These are phyloP conservation scores for Paxillus rubicundulus DNA, from an alignment of 768 basidiomycete genomes.

Conservation along the genomic window DNA sequence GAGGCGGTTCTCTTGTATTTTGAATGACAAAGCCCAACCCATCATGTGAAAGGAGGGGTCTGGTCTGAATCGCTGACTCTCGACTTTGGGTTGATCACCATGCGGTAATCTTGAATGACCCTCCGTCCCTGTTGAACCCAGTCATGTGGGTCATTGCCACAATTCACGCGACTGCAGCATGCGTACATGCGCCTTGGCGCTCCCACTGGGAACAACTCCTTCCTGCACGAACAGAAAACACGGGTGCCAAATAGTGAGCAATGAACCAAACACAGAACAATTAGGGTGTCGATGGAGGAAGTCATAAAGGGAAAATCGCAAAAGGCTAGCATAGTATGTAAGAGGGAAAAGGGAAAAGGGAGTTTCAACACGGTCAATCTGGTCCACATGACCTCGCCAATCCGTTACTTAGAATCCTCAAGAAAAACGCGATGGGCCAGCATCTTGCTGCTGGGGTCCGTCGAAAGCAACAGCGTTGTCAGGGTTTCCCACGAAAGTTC, in stretches of 20 bases:
- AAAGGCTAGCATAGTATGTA: background rate
- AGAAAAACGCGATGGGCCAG: background rate
- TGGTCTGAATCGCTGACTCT: constrained; percentile 9
- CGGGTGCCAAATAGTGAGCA: too few species aligned
- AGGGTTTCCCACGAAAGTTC: constrained; percentile 7
- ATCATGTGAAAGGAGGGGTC: constrained; percentile 1
- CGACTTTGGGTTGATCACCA: constrained; percentile 2
- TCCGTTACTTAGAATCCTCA: background rate
- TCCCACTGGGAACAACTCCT: background rate
- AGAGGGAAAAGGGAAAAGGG: background rate
- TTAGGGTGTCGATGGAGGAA: too few species aligned
- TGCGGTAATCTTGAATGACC: constrained; percentile 1
- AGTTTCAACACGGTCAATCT: too few species aligned
- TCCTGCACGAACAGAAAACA: too few species aligned
- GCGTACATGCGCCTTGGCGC: constrained; percentile 19
- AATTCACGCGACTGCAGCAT: background rate
- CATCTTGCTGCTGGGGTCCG: constrained; percentile 2
- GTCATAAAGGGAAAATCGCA: too few species aligned
- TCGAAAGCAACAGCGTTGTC: background rate
- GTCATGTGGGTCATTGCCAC: too few species aligned
- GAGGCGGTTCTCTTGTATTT: constrained; percentile 11
- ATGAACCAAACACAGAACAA: too few species aligned
- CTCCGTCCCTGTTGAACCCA: background rate
- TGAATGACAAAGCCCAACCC: background rate
- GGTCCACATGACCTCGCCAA: too few species aligned